Base-by-base conservation (phyloP, 805 yeast genomes). In the Starmerella sp. region DNA sequence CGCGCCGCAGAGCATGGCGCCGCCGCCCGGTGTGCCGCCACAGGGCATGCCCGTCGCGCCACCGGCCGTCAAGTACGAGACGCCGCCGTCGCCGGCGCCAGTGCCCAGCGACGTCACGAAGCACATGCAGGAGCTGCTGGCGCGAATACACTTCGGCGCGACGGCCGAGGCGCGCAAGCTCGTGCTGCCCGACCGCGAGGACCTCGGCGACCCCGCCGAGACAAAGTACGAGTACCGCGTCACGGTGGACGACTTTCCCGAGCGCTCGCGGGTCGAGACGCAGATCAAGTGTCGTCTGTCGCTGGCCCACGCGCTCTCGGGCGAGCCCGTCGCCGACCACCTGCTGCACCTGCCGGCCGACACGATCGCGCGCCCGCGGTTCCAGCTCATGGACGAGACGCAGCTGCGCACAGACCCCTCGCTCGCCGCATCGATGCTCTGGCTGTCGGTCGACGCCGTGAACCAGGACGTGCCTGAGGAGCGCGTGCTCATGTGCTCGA, bases 261-360 rank as follows among this genome's bases (percentile, higher is more conserved):
- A 78, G 5, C 82, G 81, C 61, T 87, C 96, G 11, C 79, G 98
- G 60, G 98, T 91, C 6, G 98, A 91, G 70, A 91, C 97, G 14
- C 98, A 93, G 71, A 87, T 93, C 66, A 90, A 88, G 67, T 72
- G 95, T 44, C 76, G 77, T 45, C 70, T 91, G 22, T 67, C 76
- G 8, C 72, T 91, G 45, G 76, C 81, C 34, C 95, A 96, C 49
- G 32, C 35, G 15, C n/a, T 11, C 28, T 13, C 45, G 2, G 53
- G 53, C n/a, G 37, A 14, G 0, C 80, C 91, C 0, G 95, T 95
- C 0, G 76, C 79, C 5, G 84, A 87, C 62, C 74, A 77, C 51
- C 70, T 86, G 51, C 70, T 93, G 36, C 93, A 87, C 66, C 71
- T 93, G 48, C 95, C 97, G 6, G 78, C 87, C 54, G 95, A 89